A percentile compares a stretch with the other conserved stretches of the same genome.
These are phyloP conservation scores for Ascoidea asiatica DNA, from an alignment of 805 yeast species.

Conservation along the genomic window DNA sequence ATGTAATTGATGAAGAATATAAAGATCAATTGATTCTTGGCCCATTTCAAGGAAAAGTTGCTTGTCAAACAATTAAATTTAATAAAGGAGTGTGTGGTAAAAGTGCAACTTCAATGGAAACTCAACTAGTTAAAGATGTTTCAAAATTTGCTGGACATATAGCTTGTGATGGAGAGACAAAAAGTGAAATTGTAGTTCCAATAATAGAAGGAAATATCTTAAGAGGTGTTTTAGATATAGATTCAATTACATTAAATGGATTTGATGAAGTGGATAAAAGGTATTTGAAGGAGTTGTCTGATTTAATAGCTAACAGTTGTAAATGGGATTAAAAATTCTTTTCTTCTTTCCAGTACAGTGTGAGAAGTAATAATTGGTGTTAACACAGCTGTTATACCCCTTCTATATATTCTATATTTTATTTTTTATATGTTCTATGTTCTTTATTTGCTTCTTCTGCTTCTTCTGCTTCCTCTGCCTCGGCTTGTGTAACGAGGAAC, in stretches of 20 bases:
- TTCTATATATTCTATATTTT: too few relatives aligned
- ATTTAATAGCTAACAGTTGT: conserved; percentile 37
- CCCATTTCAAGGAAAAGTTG: conserved; percentile 95
- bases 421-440: too few relatives aligned
- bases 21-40: conserved; percentile 51
- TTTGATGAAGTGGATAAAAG: conserved; percentile 52
- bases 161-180: conserved; percentile 93
- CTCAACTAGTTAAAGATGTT: conserved; percentile 74
- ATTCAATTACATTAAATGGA: conserved; percentile 51
- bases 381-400: too few relatives aligned
- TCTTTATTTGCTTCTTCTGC: too few relatives aligned
- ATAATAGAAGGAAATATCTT: conserved; percentile 30
- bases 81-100: conserved; percentile 91
- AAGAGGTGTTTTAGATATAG: conserved; percentile 78
- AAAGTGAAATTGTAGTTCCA: conserved; percentile 90
- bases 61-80: conserved; percentile 69
- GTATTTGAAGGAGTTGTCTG: conserved; percentile 47
- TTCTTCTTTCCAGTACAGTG: too few relatives aligned
- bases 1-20: conserved; percentile 31
- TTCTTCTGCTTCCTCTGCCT: too few relatives aligned
- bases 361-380: too few relatives aligned
- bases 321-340: too few relatives aligned
- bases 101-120: conserved; percentile 44
- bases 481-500: too few relatives aligned
- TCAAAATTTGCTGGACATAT: conserved; percentile 79